A percentile compares a stretch with the other conserved stretches of the same genome.
Evolutionary conservation across 2,329 filamentous ascomycete species (phyloP).

Genomic region (Arthrobotrys sphaeroides): DNA sequence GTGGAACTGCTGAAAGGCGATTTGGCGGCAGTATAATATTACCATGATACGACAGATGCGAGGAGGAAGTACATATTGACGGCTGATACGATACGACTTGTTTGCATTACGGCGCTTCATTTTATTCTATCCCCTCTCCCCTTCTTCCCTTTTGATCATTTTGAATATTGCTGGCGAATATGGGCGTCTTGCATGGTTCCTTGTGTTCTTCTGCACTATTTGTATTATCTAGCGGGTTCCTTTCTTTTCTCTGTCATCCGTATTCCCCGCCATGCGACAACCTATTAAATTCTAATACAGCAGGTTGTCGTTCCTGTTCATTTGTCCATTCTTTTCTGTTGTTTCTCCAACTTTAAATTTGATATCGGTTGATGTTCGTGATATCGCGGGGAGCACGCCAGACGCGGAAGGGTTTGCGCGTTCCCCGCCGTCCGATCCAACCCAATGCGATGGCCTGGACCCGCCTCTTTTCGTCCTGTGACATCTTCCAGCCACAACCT

Average conservation of each 20-base stretch:
- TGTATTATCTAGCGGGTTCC: slow-evolving; percentile 1
- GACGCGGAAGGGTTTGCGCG: slow-evolving; percentile 23
- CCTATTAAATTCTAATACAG: neutral
- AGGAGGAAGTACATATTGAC: neutral
- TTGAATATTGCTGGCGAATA: neutral
- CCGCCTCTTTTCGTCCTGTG: slow-evolving; percentile 6
- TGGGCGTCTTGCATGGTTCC: neutral
- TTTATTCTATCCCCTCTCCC: neutral
- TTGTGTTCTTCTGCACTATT: neutral
- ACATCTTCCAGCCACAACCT: slow-evolving; percentile 21
- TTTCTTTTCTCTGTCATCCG: neutral
- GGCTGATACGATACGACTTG: neutral
- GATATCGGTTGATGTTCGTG: slow-evolving; percentile 1
- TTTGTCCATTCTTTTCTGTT: neutral
- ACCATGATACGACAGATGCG: neutral
- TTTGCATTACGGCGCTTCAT: neutral
- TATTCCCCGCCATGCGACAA: neutral
- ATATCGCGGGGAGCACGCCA: slow-evolving; percentile 4
- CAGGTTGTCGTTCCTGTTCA: neutral
- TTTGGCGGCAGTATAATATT: slow-evolving; percentile 44
- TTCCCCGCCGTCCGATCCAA: too few relatives aligned
- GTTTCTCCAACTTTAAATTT: neutral
- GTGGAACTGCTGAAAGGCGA: slow-evolving; percentile 55
- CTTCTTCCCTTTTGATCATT: neutral
- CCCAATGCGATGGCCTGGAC: slow-evolving; percentile 1